Conservation (phyloP, 805 yeast genomes). For the Spathaspora arborariae region DNA sequence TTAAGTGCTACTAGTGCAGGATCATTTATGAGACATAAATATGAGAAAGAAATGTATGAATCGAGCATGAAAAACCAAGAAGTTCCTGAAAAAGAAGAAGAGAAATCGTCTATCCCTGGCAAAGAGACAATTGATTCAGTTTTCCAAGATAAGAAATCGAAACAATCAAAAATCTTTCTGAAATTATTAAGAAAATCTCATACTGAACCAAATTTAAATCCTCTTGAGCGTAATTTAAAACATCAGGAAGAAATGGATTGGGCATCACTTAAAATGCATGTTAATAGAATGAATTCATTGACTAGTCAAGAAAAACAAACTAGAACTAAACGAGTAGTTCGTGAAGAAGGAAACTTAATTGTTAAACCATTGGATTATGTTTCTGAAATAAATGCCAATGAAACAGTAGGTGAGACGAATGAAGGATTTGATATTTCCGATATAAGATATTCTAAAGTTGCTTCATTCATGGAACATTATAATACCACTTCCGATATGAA, state of each 20-base stretch:
- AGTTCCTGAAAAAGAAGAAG: constrained; percentile 7
- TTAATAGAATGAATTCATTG: constrained; percentile 70
- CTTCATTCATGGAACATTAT: constrained; percentile 30
- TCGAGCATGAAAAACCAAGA: constrained; percentile 12
- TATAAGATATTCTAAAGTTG: constrained; percentile 21
- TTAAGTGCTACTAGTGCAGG: constrained; percentile 90
- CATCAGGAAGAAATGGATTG: constrained; percentile 31
- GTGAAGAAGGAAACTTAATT: constrained; percentile 34
- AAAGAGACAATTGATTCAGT: constrained; percentile 35
- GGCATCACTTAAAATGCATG: constrained; percentile 47
- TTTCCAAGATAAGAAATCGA: constrained; percentile 37
- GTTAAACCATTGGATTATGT: constrained; percentile 41
- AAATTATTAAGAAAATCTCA: constrained; percentile 36
- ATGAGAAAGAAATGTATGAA: constrained; percentile 33
- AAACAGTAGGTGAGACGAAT: constrained; percentile 17
- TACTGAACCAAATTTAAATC: constrained; percentile 17
- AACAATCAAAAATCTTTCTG: constrained; percentile 44
- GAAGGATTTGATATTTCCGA: constrained; percentile 9
- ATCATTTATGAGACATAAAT: constrained; percentile 71
- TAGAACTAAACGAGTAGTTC: constrained; percentile 57
- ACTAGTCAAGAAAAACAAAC: constrained; percentile 64
- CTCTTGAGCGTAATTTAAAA: constrained; percentile 32
- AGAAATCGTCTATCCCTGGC: background rate
- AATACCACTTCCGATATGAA: constrained; percentile 29
- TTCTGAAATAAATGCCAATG: constrained; percentile 41